Conservation (phyloP, 768 basidiomycete genomes). For the Trametes coccinea region DNA sequence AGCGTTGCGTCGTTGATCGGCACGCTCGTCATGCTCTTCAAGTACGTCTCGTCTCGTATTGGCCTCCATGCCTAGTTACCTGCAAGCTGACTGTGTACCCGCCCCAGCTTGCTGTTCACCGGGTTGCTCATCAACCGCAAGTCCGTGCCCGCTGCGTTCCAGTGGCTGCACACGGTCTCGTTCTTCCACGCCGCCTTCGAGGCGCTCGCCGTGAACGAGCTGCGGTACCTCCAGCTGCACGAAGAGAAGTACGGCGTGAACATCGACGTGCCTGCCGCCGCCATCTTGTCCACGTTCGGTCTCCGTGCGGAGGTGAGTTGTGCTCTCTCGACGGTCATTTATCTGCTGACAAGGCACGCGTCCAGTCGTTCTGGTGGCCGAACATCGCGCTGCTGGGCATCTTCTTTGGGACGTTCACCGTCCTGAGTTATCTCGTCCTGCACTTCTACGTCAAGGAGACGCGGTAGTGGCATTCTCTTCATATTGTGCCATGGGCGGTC, state of each 20-base stretch:
- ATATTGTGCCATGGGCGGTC: too few species aligned
- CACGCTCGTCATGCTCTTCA: conserved; percentile 96
- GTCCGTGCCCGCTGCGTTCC: conserved; percentile 66
- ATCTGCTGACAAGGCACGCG: conserved; percentile 13
- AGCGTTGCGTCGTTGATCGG: conserved; percentile 93
- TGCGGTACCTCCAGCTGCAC: conserved; percentile 89
- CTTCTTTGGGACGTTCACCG: conserved; percentile 81
- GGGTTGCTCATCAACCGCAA: conserved; percentile 95
- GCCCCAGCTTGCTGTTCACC: conserved; percentile 83
- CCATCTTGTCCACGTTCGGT: conserved; percentile 93
- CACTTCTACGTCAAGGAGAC: conserved; percentile 90
- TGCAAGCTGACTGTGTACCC: not conserved
- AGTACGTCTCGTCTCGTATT: conserved; percentile 55
- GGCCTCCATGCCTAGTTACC: too few species aligned
- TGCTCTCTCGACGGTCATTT: not conserved
- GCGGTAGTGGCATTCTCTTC: conserved; percentile 33
- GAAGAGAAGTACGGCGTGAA: conserved; percentile 98
- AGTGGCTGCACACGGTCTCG: conserved; percentile 88
- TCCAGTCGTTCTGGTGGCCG: conserved; percentile 96
- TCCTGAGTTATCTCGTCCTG: conserved; percentile 73
- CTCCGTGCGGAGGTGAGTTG: conserved; percentile 77
- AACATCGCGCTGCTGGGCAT: conserved; percentile 84
- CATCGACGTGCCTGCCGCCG: conserved; percentile 93
- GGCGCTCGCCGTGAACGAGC: conserved; percentile 95
- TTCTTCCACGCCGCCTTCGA: conserved; percentile 99